Conservation (phyloP, 1,139 yeast species). For the Scheffersomyces illinoinensis region DNA sequence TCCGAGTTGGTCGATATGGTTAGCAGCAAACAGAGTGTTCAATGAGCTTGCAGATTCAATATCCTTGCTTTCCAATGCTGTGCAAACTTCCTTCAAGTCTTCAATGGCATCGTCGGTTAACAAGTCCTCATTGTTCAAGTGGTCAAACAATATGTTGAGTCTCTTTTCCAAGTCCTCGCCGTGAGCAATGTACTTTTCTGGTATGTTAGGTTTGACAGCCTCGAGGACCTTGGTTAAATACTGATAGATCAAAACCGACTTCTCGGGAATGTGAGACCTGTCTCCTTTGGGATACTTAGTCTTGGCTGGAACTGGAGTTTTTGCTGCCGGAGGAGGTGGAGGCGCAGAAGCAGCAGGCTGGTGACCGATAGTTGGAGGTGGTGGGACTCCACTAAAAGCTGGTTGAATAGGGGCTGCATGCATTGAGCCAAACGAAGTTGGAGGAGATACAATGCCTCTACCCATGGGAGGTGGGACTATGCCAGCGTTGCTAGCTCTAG, state of each 20-base stretch:
- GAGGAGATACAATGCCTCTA: slow-evolving; percentile 17
- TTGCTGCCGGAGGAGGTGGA: slow-evolving; percentile 16
- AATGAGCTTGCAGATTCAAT: slow-evolving; percentile 59
- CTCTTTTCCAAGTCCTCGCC: slow-evolving; percentile 82
- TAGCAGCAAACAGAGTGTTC: slow-evolving; percentile 62
- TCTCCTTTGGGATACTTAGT: slow-evolving; percentile 67
- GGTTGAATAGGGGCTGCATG: slow-evolving; percentile 13
- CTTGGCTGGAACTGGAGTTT: slow-evolving; percentile 14
- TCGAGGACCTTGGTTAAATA: slow-evolving; percentile 55
- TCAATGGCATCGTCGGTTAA: slow-evolving; percentile 58
- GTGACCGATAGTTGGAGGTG: slow-evolving; percentile 9
- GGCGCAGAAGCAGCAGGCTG: slow-evolving; percentile 15
- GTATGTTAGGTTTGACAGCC: slow-evolving; percentile 70
- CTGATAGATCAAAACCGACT: slow-evolving; percentile 58
- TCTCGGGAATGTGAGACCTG: slow-evolving; percentile 65
- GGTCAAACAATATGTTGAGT: slow-evolving; percentile 73
- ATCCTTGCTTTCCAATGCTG: slow-evolving; percentile 54
- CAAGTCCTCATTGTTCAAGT: slow-evolving; percentile 73
- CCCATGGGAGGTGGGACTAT: slow-evolving; percentile 11
- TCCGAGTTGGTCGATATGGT: slow-evolving; percentile 74
- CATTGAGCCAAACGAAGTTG: slow-evolving; percentile 7
- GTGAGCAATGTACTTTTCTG: slow-evolving; percentile 74
- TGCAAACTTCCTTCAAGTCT: slow-evolving; percentile 53
- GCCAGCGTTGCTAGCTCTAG: slow-evolving; percentile 11
- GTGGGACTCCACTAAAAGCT: slow-evolving; percentile 7